Conservation (phyloP, 129 eudicot species). For the Dittrichia graveolens region DNA sequence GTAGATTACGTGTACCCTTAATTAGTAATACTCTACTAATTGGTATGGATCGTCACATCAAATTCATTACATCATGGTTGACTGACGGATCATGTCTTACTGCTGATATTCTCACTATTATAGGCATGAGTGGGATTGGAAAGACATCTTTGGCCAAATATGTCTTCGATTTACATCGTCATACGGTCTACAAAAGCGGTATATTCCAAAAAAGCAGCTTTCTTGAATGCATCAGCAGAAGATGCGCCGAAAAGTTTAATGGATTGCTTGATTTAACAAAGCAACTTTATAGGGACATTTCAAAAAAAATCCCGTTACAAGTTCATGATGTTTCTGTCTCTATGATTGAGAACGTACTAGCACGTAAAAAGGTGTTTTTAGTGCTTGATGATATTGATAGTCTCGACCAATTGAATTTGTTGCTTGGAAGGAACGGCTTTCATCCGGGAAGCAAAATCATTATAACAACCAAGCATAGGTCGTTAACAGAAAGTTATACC, state of each 20-base stretch:
- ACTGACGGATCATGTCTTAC: neutral
- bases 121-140: constrained; percentile 9
- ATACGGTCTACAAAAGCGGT: no score
- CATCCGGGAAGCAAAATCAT: constrained; percentile 15
- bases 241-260: neutral
- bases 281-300: neutral
- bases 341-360: neutral
- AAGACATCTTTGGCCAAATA: neutral
- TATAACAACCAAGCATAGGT: constrained; percentile 2
- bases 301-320: neutral
- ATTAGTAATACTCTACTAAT: neutral
- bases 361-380: neutral
- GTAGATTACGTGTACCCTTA: neutral
- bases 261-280: neutral
- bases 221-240: neutral
- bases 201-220: constrained; percentile 6
- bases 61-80: neutral
- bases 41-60: neutral
- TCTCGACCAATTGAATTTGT: neutral
- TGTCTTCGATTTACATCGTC: neutral
- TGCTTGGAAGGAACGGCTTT: neutral
- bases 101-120: neutral
- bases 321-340: neutral
- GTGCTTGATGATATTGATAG: constrained; percentile 2
- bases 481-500: neutral